Conservation (phyloP, 495 filamentous ascomycete genomes). For the Chlorociboria aeruginascens region DNA sequence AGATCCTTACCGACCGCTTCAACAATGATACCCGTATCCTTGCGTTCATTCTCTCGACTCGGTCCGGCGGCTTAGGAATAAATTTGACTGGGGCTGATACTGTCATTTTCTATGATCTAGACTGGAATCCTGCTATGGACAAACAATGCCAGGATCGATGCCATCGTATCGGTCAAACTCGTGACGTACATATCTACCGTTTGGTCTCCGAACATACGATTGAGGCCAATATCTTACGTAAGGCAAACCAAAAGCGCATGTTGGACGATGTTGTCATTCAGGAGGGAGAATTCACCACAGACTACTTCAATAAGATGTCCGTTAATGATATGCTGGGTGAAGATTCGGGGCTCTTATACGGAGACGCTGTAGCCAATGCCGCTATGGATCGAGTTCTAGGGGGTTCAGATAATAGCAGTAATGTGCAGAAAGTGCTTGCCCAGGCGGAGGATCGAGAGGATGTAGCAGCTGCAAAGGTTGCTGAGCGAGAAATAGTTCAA, state of each 20-base stretch:
- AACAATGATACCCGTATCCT: constrained; percentile 89
- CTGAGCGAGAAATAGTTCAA: constrained; percentile 76
- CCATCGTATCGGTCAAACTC: constrained; percentile 95
- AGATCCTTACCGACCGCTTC: constrained; percentile 92
- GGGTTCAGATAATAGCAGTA: constrained; percentile 32
- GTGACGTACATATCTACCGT: constrained; percentile 96
- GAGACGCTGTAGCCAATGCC: constrained; percentile 52
- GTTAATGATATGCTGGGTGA: constrained; percentile 51
- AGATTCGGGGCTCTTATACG: constrained; percentile 44
- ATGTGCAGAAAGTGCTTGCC: constrained; percentile 55
- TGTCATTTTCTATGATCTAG: constrained; percentile 98
- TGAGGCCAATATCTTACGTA: constrained; percentile 95
- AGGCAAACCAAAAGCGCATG: constrained; percentile 94
- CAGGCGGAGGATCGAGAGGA: constrained; percentile 91
- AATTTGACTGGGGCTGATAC: constrained; percentile 96
- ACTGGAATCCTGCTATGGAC: constrained; percentile 99
- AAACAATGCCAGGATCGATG: constrained; percentile 98
- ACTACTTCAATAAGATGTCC: constrained; percentile 80
- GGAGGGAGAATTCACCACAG: constrained; percentile 95
- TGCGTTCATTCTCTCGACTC: constrained; percentile 87
- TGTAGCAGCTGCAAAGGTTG: constrained; percentile 71
- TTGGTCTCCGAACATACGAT: constrained; percentile 97
- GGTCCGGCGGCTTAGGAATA: constrained; percentile 90
- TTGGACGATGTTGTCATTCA: constrained; percentile 97
- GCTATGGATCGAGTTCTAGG: constrained; percentile 85